phyloP scores from a whole-genome alignment of 148 eudicot species.

The Amaranthus palmeri region DNA sequence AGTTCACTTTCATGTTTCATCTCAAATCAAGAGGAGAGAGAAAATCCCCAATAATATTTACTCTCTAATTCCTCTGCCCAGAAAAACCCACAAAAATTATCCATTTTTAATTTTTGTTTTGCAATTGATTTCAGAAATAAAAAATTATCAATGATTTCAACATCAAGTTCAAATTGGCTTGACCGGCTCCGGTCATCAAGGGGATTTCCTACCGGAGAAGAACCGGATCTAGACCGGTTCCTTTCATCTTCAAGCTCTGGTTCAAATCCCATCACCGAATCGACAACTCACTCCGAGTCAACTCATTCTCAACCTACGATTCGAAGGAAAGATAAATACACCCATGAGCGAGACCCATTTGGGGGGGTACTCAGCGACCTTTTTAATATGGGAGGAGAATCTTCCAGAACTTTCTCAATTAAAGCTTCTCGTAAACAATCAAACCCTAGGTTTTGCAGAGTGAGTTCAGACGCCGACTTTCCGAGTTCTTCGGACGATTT shows the following conservation, averaged over 20 bases:
- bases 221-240: slow-evolving; percentile 53
- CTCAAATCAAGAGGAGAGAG: background rate
- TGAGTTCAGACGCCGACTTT: slow-evolving; percentile 12
- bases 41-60: background rate
- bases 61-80: background rate
- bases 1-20: background rate
- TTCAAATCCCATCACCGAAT: slow-evolving; percentile 17
- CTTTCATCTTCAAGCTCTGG: slow-evolving; percentile 30
- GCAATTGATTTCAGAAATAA: slow-evolving; percentile 24
- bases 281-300: slow-evolving; percentile 21
- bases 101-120: background rate
- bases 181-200: slow-evolving; percentile 72
- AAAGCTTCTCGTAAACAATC: slow-evolving; percentile 51
- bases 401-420: slow-evolving; percentile 25
- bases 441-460: slow-evolving; percentile 57
- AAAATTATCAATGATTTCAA: slow-evolving; percentile 13
- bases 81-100: background rate
- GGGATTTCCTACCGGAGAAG: slow-evolving; percentile 53
- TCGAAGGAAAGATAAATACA: background rate
- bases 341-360: background rate
- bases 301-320: slow-evolving; percentile 5
- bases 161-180: slow-evolving; percentile 58
- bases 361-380: slow-evolving; percentile 46
- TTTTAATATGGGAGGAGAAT: slow-evolving; percentile 49
- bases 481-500: slow-evolving; percentile 27